phyloP scores from a whole-genome alignment of 352 stramenopile species.

The Pilasporangium apinafurcum region DNA sequence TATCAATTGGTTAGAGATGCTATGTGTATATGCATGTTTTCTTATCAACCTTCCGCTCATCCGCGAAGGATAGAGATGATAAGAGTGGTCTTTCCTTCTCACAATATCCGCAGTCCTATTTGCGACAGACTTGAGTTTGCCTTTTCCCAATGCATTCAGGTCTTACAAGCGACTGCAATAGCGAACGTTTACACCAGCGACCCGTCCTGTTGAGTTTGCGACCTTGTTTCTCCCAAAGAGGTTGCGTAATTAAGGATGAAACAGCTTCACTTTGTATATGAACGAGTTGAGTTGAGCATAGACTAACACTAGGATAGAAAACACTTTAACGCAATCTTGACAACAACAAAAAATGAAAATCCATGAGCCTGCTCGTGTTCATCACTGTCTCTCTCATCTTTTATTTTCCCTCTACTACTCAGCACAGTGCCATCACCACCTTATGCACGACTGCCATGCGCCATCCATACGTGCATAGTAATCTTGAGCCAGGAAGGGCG shows the following conservation, averaged over 20 bases:
- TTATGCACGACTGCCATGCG: no score
- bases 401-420: no score
- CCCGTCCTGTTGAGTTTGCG: conserved; percentile 81
- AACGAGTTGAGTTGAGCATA: no score
- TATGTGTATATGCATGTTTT: conserved; percentile 7
- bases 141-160: conserved; percentile 44
- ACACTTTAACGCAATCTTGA: no score
- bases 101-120: conserved; percentile 65
- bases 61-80: no score
- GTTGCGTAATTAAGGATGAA: conserved; percentile 77
- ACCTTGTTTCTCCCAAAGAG: conserved; percentile 57
- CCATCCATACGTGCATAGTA: no score
- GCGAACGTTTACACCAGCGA: conserved; percentile 80
- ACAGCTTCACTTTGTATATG: conserved; percentile 36
- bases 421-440: no score
- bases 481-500: no score
- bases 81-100: background rate
- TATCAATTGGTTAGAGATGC: no score
- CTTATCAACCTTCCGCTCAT: no score
- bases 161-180: conserved; percentile 86
- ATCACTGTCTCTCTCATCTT: no score
- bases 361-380: no score
- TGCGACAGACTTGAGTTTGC: conserved; percentile 71
- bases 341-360: background rate
- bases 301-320: background rate